Base-by-base conservation (phyloP, 176 grass and related monocot genomes). In the Metroxylon sagu region DNA sequence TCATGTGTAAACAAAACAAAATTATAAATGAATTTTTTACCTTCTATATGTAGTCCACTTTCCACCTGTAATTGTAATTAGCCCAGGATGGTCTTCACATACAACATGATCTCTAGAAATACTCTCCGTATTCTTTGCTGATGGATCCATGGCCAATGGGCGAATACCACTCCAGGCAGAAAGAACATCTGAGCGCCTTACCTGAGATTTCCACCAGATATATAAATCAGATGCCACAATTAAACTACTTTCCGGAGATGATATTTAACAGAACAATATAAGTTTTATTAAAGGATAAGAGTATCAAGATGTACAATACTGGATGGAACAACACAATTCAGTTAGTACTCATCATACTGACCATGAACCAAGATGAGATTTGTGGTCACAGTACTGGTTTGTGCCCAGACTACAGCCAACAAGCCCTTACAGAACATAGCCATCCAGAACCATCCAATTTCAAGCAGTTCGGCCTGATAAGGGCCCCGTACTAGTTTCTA, bases 1-100 rank as follows among this genome's bases (percentile, higher is more conserved):
- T 60, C 25, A 71, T 29, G 15, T 52, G 15, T 4, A 51, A 27
- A 79, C 21, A 14, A 61, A 25, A 61, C 69, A 23, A 53, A 64
- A 28, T 43, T 28, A 60, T 18, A 19, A 18, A 49, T 19, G 55
- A 31, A n/a, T 5, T 21, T 23, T 23, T 70, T 85, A 97, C 92
- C 92, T 97, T 76, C 92, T 76, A 71, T 91, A 91, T 25, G 87
- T 97, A 30, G 87, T 97, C 92, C 92, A 97, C 82, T 91, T 97
- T 70, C 92, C 92, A 69, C 92, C 92, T 15, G 92, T 97, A 77
- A 97, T 91, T 65, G 92, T 97, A 61, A 97, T 82, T 82, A 97
- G 66, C 60, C 92, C 92, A 50, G 92, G 87, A 65, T 69, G 73
- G 76, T 97, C 92, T 70, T 91, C 87, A 54, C 71, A 85, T 54